Conservation (phyloP, 2,329 filamentous ascomycete species). For the Aureobasidium sp. region DNA sequence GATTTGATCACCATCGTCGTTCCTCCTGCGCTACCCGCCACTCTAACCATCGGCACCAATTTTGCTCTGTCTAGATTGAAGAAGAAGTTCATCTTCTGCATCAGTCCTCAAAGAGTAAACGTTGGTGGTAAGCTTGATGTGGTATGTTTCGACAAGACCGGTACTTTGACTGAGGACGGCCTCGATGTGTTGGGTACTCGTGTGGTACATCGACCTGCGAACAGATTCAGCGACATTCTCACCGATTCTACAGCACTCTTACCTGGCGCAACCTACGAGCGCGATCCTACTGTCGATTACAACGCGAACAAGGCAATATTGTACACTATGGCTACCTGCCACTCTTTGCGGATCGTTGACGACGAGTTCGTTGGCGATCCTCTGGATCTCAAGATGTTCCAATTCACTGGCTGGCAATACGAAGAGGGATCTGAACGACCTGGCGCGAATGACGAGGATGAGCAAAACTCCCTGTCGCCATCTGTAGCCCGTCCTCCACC, state of each 20-base stretch:
- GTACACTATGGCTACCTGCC: conserved; percentile 95
- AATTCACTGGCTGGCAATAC: conserved; percentile 88
- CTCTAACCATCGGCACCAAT: conserved; percentile 91
- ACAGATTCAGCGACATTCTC: conserved; percentile 69
- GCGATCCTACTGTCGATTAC: conserved; percentile 55
- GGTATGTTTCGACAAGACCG: conserved; percentile 97
- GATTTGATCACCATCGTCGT: conserved; percentile 98
- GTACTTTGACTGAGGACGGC: conserved; percentile 94
- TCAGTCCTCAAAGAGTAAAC: conserved; percentile 94
- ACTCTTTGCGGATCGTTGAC: conserved; percentile 81
- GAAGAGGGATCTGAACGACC: conserved; percentile 73
- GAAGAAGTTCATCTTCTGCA: conserved; percentile 89
- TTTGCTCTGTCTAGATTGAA: conserved; percentile 85
- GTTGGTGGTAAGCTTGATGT: conserved; percentile 93
- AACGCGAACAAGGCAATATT: conserved; percentile 63
- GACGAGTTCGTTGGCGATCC: conserved; percentile 88
- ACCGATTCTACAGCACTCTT: conserved; percentile 57
- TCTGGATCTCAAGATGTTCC: conserved; percentile 96
- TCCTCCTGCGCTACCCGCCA: conserved; percentile 87
- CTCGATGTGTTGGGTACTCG: conserved; percentile 86
- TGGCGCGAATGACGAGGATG: conserved; percentile 60
- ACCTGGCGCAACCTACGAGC: conserved; percentile 47
- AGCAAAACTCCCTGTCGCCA: conserved; percentile 70
- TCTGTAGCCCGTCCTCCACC: conserved; percentile 78
- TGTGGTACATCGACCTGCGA: conserved; percentile 58